Conservation (phyloP, 306 rosid species). For the Castanospermum australe region DNA sequence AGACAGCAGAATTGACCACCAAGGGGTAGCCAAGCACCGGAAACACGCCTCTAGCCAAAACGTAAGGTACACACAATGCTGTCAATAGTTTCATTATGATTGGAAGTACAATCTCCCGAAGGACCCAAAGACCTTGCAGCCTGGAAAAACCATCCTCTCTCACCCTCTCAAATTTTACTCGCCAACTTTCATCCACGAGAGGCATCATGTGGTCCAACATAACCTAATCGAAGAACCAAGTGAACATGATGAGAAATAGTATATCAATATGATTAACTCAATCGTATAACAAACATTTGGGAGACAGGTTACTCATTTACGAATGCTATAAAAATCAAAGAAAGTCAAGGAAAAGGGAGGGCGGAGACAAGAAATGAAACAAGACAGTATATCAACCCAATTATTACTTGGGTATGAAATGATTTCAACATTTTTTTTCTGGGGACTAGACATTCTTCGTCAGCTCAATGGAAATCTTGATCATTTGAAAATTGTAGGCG, state of each 20-base stretch:
- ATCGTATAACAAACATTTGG: background rate
- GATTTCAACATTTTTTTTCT: background rate
- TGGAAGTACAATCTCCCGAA: slow-evolving; percentile 92
- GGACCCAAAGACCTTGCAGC: slow-evolving; percentile 96
- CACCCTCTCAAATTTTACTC: slow-evolving; percentile 90
- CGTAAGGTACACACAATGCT: slow-evolving; percentile 90
- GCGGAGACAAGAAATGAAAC: background rate
- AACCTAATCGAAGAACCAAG: slow-evolving; percentile 53
- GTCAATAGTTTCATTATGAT: slow-evolving; percentile 94
- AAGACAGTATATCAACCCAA: background rate
- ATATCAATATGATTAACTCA: background rate
- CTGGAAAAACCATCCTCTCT: slow-evolving; percentile 97
- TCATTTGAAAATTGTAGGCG: background rate
- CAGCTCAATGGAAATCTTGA: background rate
- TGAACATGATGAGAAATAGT: slow-evolving; percentile 17
- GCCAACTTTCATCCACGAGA: slow-evolving; percentile 91
- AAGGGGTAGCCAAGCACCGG: slow-evolving; percentile 94
- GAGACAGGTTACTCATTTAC: background rate
- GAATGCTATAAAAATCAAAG: background rate
- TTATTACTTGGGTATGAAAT: slow-evolving; percentile 8
- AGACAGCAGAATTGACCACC: slow-evolving; percentile 93
- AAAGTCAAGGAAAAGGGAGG: background rate
- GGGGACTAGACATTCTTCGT: background rate
- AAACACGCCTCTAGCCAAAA: slow-evolving; percentile 88
- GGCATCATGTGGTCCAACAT: slow-evolving; percentile 99